Base-by-base conservation (phyloP, 163 green algal species). In the Chlamydomonas reinhardtii region DNA sequence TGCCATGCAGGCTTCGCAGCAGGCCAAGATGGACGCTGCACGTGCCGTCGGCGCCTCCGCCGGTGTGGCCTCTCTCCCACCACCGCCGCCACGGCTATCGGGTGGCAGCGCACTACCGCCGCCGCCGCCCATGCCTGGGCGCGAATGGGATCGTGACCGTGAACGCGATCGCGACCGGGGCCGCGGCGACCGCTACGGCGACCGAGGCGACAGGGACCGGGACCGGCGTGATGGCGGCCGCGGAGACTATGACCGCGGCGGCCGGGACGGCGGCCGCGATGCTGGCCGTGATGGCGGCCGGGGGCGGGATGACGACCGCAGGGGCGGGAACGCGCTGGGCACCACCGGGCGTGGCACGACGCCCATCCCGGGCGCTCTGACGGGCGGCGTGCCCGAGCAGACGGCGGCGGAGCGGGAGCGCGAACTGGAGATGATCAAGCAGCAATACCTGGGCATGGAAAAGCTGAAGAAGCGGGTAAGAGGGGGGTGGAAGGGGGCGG, bases 371-470 rank as follows among this genome's bases (percentile, higher is more conserved):
- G 73, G 73, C 25, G 35, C 22, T 0, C 22, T 24, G 59, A 31
- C 20, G 22, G 65, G 69, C 29, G 59, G 39, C n/a, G 56, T 54
- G 22, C 66, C 66, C 22, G 74, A 75, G 74, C 73, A 77, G 62
- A 89, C 71, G 34, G 37, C 25, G 14, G 64, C 32, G 48, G 73
- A 85, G 74, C 70, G 65, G 62, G 68, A 73, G 83, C 64, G 65
- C 1, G 68, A 81, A 76, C 88, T 96, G 85, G 95, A 96, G 81
- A 72, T 97, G 52, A 98, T 98, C 91, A 96, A 96, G 89, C 92
- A 96, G 90, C 96, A 98, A 90, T 99, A 99, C 88, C 89, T 99
- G 83, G 97, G 96, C 34, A 89, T 94, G 90, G 96, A 96, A 81
- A 95, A 95, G 83, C 80, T 91, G 35, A 96, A 95, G 91, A 96